Evolutionary conservation across 441 rosid genomes (phyloP), one percentile per base, ranked within the genome.

Genomic region (Gossypium trilobum): DNA sequence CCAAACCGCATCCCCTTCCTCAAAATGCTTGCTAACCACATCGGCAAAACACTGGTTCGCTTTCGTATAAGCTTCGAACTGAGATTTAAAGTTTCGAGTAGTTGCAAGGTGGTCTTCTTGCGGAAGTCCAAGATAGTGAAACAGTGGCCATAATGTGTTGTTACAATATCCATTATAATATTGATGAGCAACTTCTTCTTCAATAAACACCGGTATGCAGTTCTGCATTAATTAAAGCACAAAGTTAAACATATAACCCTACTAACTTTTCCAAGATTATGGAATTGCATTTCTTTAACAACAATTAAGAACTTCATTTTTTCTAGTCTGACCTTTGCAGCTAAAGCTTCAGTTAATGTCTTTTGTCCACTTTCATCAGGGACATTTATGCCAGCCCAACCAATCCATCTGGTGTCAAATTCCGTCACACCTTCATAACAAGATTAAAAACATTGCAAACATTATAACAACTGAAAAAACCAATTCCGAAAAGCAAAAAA

Each of bases 371-470:
- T 75, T 73, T 84, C 88, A 81, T 90, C 95, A 56, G 88, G 86
- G 31, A 90, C 95, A 74, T 85, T 85, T 68, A 87, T 91, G 52
- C 92, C 95, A 67, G 95, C 92, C 95, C 92, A 90, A 73, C 95
- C 95, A 79, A 89, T 88, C 95, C 95, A 89, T 72, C 86, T 88
- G 65, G 92, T 85, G 67, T 89, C 92, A 68, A 88, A 87, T 74
- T 86, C 91, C 78, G 74, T 88, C 82, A 89, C 86, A 63, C 95
- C 95, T 89, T 82, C 68, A 67, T 17, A 36, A 62, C 48, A 33
- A 16, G 25, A 11, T n/a, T 31, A 31, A 31, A 58, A 62, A 9
- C 25, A 50, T 31, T 1, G 31, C 60, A 73, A 73, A 39, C 48
- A 29, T 29, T 29, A 29, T 4, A 1, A 50, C 52, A 10, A 27